Evolutionary conservation across 2,329 filamentous ascomycete genomes (phyloP).

Genomic region (Colletotrichum lini): DNA sequence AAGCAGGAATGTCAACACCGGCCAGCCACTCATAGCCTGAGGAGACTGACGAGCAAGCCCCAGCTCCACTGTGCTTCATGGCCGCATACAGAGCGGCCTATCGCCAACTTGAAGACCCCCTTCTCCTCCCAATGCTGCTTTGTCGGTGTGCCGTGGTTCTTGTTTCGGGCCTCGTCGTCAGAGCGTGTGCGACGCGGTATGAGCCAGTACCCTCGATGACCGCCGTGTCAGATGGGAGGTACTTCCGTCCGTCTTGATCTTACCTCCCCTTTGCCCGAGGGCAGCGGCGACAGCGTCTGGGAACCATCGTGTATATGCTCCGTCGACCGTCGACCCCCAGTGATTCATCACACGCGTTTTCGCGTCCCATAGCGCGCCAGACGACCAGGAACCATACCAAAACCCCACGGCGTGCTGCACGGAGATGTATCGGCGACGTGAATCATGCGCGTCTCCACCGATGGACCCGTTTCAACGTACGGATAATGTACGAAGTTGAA

Average conservation of each 20-base stretch:
- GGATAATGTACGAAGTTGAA: no score
- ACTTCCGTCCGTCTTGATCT: slow-evolving; percentile 5
- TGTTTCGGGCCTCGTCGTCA: slow-evolving; percentile 24
- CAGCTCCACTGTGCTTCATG: slow-evolving; percentile 48
- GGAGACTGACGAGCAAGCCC: slow-evolving; percentile 35
- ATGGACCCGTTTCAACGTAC: slow-evolving; percentile 7
- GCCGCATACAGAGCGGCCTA: slow-evolving; percentile 46
- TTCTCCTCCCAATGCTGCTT: slow-evolving; percentile 1
- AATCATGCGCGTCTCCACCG: slow-evolving; percentile 38
- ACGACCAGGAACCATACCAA: slow-evolving; percentile 20
- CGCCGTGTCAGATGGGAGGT: slow-evolving; percentile 5
- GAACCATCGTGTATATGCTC: slow-evolving; percentile 16
- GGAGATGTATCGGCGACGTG: slow-evolving; percentile 34
- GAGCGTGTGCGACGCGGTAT: slow-evolving; percentile 3
- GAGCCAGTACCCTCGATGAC: slow-evolving; percentile 16
- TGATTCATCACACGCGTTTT: slow-evolving; percentile 35
- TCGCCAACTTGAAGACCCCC: slow-evolving; percentile 37
- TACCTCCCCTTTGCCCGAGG: background rate
- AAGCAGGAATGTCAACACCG: slow-evolving; percentile 38
- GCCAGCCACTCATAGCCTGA: slow-evolving; percentile 40
- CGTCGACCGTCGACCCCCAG: background rate
- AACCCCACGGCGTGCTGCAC: slow-evolving; percentile 23
- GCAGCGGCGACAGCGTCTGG: slow-evolving; percentile 10
- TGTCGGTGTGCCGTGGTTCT: slow-evolving; percentile 39
- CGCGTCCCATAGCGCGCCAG: slow-evolving; percentile 37